These are phyloP conservation scores for Paraleonurus japonicus DNA, from an alignment of 257 asterid species.

Conservation along the genomic window DNA sequence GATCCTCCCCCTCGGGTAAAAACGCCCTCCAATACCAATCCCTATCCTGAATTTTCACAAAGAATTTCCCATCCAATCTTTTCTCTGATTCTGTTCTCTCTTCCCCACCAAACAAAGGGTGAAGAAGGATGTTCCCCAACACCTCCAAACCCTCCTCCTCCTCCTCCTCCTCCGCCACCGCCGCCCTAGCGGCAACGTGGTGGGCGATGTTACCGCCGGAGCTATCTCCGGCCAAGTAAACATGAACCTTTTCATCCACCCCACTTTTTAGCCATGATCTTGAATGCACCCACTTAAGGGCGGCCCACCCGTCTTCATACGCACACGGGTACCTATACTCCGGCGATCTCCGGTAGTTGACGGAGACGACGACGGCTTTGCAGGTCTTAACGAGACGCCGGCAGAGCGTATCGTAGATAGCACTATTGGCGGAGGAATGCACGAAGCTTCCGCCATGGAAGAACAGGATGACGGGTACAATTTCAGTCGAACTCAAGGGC, in stretches of 20 bases:
- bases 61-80: conserved; percentile 66
- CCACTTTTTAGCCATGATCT: conserved; percentile 69
- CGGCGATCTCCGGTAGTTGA: conserved; percentile 74
- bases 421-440: conserved; percentile 84
- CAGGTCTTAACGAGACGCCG: conserved; percentile 74
- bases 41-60: conserved; percentile 65
- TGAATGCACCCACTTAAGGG: conserved; percentile 71
- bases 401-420: conserved; percentile 78
- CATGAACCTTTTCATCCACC: conserved; percentile 43
- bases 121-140: conserved; percentile 65
- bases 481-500: conserved; percentile 49
- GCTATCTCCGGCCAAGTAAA: conserved; percentile 72
- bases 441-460: conserved; percentile 93
- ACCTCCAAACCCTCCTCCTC: conserved; percentile 51
- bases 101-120: conserved; percentile 75
- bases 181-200: conserved; percentile 71
- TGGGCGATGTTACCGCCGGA: conserved; percentile 89
- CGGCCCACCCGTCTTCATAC: conserved; percentile 83
- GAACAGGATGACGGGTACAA: conserved; percentile 73
- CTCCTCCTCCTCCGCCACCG: conserved; percentile 53
- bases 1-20: conserved; percentile 69
- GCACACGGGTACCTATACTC: conserved; percentile 79
- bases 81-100: conserved; percentile 69
- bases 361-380: conserved; percentile 72
- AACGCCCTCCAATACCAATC: conserved; percentile 95